Percentiles rank a stretch among this genome's conserved stretches.
Evolutionary conservation across 2,329 filamentous ascomycete genomes (phyloP).

Genomic region (Fusarium torulosum): DNA sequence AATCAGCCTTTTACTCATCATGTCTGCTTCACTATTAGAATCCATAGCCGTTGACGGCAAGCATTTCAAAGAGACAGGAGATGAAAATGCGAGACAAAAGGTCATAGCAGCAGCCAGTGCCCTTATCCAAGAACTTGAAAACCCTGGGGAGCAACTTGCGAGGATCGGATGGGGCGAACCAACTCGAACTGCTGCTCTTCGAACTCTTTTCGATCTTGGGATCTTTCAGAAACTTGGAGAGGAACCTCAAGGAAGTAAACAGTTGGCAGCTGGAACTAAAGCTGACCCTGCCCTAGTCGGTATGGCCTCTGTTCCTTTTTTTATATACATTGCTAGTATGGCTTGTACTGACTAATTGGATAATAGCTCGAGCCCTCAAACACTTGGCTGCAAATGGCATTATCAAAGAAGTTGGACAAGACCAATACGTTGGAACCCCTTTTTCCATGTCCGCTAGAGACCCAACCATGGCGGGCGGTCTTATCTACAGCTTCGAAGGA

Average conservation of each 20-base stretch:
- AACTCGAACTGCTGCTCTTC: constrained; percentile 29
- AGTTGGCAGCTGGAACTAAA: constrained; percentile 20
- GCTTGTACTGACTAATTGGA: not conserved
- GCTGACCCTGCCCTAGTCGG: constrained; percentile 23
- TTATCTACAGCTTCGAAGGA: constrained; percentile 39
- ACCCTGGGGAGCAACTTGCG: constrained; percentile 28
- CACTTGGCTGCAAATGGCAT: constrained; percentile 22
- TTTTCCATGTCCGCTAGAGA: constrained; percentile 31
- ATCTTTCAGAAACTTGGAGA: constrained; percentile 29
- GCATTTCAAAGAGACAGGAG: constrained; percentile 7
- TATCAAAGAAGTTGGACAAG: constrained; percentile 21
- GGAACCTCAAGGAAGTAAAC: constrained; percentile 14
- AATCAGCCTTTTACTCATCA: not conserved
- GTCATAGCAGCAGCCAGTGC: constrained; percentile 19
- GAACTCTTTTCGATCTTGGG: constrained; percentile 33
- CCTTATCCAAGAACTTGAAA: constrained; percentile 30
- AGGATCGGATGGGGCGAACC: constrained; percentile 37
- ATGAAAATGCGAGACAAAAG: constrained; percentile 18
- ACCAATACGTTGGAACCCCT: constrained; percentile 8
- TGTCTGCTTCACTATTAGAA: constrained; percentile 19
- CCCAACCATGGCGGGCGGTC: constrained; percentile 21
- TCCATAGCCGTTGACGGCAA: constrained; percentile 22
- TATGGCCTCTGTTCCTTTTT: not conserved
- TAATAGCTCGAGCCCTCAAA: constrained; percentile 20
- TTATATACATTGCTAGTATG: fast-evolving